Evolutionary conservation across 148 eudicot genomes (phyloP), one percentile per base, ranked within the genome.

Genomic region (Persicaria maculosa): DNA sequence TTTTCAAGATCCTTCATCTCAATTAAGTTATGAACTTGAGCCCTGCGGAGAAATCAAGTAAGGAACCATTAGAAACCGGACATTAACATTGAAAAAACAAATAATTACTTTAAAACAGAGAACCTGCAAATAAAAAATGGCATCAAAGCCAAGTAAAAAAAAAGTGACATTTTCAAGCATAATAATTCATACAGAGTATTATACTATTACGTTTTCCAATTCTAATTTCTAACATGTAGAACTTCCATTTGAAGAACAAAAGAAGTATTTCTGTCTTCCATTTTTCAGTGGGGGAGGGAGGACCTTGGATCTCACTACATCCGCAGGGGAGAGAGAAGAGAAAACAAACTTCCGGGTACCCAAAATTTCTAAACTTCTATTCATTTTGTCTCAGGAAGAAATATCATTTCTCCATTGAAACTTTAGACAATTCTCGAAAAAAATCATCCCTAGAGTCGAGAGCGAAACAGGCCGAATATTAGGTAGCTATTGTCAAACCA

Each of bases 1-100:
- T 73, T 19, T 70, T 54, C 72, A 74, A 74, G 77, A 17, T 80
- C 80, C 80, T 73, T 81, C 78, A 54, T 54, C 68, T 76, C 74
- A 59, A 78, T 65, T 73, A 71, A 80, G 53, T 65, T 70, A 54
- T 59, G 19, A 69, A 75, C 76, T 77, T 79, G 46, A 12, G 44
- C 73, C 80, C 83, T 81, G 65, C 36, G 75, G 72, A 72, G 47
- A 71, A 68, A 75, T 31, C 36, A 14, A 52, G 22, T 68, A 73
- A 71, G 20, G 47, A 68, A 75, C 25, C 57, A 59, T 78, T 75
- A 77, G 69, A 74, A 55, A 76, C 50, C 16, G 57, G 57, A 52
- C 17, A 1, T 31, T 31, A 31, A 52, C 57, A 52, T 12, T 52
- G 16, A 12, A 1, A 52, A 2, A 17, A 52, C n/a, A 15, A 52